Percentiles rank a stretch among this genome's conserved stretches.
Evolutionary conservation across 2,329 filamentous ascomycete genomes (phyloP).

Genomic region (Exophiala sp.): DNA sequence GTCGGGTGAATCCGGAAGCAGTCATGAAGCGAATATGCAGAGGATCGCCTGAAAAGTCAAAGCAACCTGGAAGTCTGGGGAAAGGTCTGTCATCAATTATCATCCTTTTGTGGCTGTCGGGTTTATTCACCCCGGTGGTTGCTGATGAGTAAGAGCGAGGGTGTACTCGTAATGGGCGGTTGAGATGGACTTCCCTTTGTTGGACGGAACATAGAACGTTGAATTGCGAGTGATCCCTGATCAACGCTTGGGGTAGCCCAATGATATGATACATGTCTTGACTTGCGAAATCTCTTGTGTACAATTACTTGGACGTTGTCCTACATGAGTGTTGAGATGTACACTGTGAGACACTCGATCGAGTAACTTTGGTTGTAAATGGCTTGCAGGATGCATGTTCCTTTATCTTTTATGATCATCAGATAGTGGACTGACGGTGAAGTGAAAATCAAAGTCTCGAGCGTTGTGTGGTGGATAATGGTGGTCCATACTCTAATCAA

Average conservation of each 20-base stretch:
- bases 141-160: slow-evolving; percentile 8
- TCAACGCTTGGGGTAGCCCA: not conserved
- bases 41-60: slow-evolving; percentile 1
- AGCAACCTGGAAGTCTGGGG: slow-evolving; percentile 6
- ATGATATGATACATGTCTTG: too few relatives aligned
- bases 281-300: too few relatives aligned
- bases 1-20: slow-evolving; percentile 2
- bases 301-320: too few relatives aligned
- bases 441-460: not conserved
- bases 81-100: not conserved
- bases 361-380: not conserved
- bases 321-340: not conserved
- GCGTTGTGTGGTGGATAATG: not conserved
- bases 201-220: not conserved
- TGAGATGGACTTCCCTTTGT: slow-evolving; percentile 3
- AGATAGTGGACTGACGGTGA: not conserved
- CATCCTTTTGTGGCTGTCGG: slow-evolving; percentile 3
- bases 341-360: not conserved
- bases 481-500: too few relatives aligned
- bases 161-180: not conserved
- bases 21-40: not conserved
- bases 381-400: not conserved
- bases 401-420: not conserved
- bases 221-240: not conserved
- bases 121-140: slow-evolving; percentile 14